Evolutionary conservation across 2,329 filamentous ascomycete species (phyloP).

Genomic region (Teratosphaeria viscida): DNA sequence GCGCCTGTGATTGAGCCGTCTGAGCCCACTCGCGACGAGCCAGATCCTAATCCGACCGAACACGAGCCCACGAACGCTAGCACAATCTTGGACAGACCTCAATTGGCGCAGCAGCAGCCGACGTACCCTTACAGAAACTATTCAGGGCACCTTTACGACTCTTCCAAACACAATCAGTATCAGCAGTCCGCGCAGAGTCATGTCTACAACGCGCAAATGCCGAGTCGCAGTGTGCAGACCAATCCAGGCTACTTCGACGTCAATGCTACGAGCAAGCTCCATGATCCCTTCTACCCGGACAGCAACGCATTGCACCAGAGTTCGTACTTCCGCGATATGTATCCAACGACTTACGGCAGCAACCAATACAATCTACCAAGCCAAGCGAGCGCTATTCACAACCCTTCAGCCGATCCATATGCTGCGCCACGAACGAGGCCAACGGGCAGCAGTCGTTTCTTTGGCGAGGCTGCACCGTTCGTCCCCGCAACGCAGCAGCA

Average conservation of each 20-base stretch:
- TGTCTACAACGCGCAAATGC: neutral
- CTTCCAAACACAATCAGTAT: neutral
- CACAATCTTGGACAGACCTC: neutral
- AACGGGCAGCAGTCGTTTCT: neutral
- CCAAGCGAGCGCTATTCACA: neutral
- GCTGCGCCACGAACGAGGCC: neutral
- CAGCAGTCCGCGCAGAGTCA: neutral
- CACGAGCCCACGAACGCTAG: neutral
- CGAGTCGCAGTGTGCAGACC: neutral
- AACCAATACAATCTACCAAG: neutral
- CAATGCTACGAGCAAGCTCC: neutral
- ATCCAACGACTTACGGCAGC: neutral
- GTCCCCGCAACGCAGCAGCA: neutral
- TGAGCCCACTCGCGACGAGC: neutral
- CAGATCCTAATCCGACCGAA: neutral
- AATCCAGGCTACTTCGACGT: neutral
- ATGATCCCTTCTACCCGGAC: constrained; percentile 4
- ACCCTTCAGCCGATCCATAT: neutral
- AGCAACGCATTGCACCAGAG: neutral
- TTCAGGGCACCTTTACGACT: neutral
- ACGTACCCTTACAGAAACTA: neutral
- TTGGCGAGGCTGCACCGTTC: neutral
- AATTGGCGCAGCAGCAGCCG: neutral
- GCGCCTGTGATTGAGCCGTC: neutral
- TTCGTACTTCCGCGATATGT: neutral